Evolutionary conservation across 306 rosid genomes (phyloP).

Genomic region (Urtica urens): DNA sequence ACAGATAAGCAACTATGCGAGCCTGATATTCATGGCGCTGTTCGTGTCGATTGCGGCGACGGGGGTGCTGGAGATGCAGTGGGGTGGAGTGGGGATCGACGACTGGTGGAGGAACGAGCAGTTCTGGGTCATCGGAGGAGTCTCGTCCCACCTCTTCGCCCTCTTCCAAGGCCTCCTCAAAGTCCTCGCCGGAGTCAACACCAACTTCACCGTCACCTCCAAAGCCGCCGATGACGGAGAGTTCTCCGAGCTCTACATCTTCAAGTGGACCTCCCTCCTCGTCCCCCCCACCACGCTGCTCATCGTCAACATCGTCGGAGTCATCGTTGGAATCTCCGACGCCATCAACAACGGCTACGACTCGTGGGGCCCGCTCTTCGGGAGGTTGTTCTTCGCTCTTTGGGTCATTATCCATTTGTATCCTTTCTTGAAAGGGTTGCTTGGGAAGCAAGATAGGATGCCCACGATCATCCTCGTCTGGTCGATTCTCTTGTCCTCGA

Average conservation of each 20-base stretch:
- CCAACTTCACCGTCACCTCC: slow-evolving; percentile 88
- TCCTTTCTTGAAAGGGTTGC: slow-evolving; percentile 88
- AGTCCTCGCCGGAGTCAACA: slow-evolving; percentile 88
- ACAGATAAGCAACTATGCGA: slow-evolving; percentile 96
- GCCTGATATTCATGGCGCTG: slow-evolving; percentile 78
- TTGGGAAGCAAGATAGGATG: slow-evolving; percentile 75
- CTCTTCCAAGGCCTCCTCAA: slow-evolving; percentile 84
- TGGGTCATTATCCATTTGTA: slow-evolving; percentile 92
- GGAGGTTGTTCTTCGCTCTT: slow-evolving; percentile 84
- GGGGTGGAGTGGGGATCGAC: slow-evolving; percentile 88
- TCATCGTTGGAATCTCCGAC: slow-evolving; percentile 74
- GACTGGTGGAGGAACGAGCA: slow-evolving; percentile 99
- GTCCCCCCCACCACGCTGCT: slow-evolving; percentile 71
- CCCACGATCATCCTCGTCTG: slow-evolving; percentile 88
- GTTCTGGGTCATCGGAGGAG: slow-evolving; percentile 97
- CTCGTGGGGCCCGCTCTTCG: slow-evolving; percentile 94
- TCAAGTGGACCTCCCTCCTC: slow-evolving; percentile 89
- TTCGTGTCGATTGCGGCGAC: slow-evolving; percentile 88
- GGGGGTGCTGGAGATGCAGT: slow-evolving; percentile 89
- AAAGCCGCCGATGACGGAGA: slow-evolving; percentile 94
- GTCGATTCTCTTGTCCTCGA: slow-evolving; percentile 82
- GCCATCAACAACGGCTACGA: slow-evolving; percentile 94
- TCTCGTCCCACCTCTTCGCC: slow-evolving; percentile 84
- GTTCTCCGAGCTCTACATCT: slow-evolving; percentile 81
- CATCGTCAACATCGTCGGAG: slow-evolving; percentile 74